These are phyloP conservation scores for Pelagophyceae sp. DNA, from an alignment of 352 stramenopile genomes.

Conservation along the genomic window DNA sequence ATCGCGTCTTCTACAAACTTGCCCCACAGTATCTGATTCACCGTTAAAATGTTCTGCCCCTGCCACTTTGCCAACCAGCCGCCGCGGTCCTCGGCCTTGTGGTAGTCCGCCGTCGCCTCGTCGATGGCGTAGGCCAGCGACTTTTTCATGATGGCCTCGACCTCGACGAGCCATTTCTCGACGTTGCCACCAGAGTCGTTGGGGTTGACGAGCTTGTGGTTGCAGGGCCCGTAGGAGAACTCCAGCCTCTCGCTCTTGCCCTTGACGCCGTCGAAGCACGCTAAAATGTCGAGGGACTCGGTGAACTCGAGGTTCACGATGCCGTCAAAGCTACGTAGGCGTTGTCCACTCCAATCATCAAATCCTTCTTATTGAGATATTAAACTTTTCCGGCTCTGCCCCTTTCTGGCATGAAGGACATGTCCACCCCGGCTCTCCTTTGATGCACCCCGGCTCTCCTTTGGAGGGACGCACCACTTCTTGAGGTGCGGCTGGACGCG, in stretches of 20 bases:
- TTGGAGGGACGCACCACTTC: slow-evolving; percentile 76
- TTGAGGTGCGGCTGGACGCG: slow-evolving; percentile 86
- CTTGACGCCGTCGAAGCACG: slow-evolving; percentile 59
- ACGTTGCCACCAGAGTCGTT: slow-evolving; percentile 84
- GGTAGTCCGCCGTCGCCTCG: slow-evolving; percentile 66
- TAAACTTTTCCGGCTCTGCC: too few species aligned
- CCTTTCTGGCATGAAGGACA: too few species aligned
- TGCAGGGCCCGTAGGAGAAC: slow-evolving; percentile 71
- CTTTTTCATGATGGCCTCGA: slow-evolving; percentile 49
- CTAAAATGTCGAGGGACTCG: slow-evolving; percentile 76
- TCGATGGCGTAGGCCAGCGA: slow-evolving; percentile 53
- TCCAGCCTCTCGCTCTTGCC: slow-evolving; percentile 64
- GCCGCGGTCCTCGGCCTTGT: slow-evolving; percentile 65
- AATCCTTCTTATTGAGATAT: too few species aligned
- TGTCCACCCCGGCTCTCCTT: too few species aligned
- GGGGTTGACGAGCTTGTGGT: slow-evolving; percentile 78
- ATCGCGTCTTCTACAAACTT: slow-evolving; percentile 62
- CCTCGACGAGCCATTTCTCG: slow-evolving; percentile 61
- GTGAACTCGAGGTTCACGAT: slow-evolving; percentile 82
- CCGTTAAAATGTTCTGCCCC: slow-evolving; percentile 75
- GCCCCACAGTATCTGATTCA: slow-evolving; percentile 84
- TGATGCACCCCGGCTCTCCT: too few species aligned
- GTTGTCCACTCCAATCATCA: too few species aligned
- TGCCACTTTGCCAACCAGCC: slow-evolving; percentile 82
- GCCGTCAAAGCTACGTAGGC: slow-evolving; percentile 60